Base-by-base conservation (phyloP, 2,329 filamentous ascomycete genomes). In the Penicillium sp. region DNA sequence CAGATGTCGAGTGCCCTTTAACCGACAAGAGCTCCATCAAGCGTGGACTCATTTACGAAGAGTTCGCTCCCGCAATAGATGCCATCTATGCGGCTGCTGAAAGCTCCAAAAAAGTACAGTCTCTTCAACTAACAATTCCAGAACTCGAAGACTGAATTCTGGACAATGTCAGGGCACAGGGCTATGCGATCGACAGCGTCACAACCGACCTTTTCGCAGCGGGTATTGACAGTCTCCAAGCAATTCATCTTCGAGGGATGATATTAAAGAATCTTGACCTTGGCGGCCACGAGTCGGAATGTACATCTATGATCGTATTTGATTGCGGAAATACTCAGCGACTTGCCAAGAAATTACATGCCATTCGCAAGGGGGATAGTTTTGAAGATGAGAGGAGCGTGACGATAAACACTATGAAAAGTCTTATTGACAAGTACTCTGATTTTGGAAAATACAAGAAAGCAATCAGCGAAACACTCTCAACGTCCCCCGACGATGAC, bases 161-260 rank as follows among this genome's bases (percentile, higher is more conserved):
- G 40, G 21, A 42, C 40, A 9, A n/a, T n/a, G n/a, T 42, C n/a
- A n/a, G n/a, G n/a, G n/a, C n/a, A n/a, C n/a, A n/a, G 40, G 40
- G 21, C 7, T 42, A 2, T n/a, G 7, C 11, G 40, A 6, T n/a
- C 18, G 20, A 18, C n/a, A 42, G 20, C n/a, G 61, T 1, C 56
- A 72, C n/a, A 2, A 61, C 70, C 3, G 75, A 79, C 58, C 76
- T 81, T 61, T 79, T 79, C 59, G 65, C 71, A 1, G 66, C 70
- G 0, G 78, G 78, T 0, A 60, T 81, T 18, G 78, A 81, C 60
- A 79, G 77, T 57, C 63, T 80, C 9, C 75, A 76, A 18, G 77
- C 77, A 1, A 76, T 77, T 14, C 74, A 78, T n/a, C 60, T 77
- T 1, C 72, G 77, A 20, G 68, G 75, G 3, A 55, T 77, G 3